Base-by-base conservation (phyloP, 2,329 filamentous ascomycete genomes). In the Paraconiothyrium sp. region DNA sequence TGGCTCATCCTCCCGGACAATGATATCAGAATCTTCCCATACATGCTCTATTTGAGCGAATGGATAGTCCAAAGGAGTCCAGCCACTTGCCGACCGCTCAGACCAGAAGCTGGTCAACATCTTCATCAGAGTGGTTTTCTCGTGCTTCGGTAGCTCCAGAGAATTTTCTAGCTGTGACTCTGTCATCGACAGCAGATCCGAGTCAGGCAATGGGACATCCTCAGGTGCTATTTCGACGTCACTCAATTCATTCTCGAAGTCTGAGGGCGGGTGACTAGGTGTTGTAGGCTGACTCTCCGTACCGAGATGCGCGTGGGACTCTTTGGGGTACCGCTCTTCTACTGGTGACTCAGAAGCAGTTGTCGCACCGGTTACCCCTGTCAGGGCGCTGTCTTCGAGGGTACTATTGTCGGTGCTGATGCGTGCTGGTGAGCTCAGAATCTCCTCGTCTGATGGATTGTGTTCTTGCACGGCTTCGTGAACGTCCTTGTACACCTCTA, bases 51-150 rank as follows among this genome's bases (percentile, higher is more conserved):
- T 92, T 49, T 90, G 72, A 22, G 80, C 78, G 46, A 98, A 86
- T 3, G 96, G 96, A 72, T 99, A 99, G 58, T 99, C 95, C 22
- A 99, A 85, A 24, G 91, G 88, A 6, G 91, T 87, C 95, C 95
- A 99, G 41, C 94, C 94, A 77, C 93, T 97, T 27, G 96, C 93
- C 51, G 95, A 98, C 57, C 95, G 89, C 79, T 99, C 96, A 2
- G 95, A 96, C 95, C 95, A 99, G 78, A 99, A 99, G 72, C 94
- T 97, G 16, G 93, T 95, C 49, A 99, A 85, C 82, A 97, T 93
- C 75, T 96, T 97, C 88, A 99, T 91, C 67, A 98, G 83, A 49
- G 93, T 97, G 60, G 89, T 94, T 78, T 94, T 95, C 74, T 97
- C 93, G 73, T 98, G 93, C 72, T 93, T 97, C 1, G 93, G 93